Evolutionary conservation across 305 asterid species (phyloP).

Genomic region (Fraxinus greggii): DNA sequence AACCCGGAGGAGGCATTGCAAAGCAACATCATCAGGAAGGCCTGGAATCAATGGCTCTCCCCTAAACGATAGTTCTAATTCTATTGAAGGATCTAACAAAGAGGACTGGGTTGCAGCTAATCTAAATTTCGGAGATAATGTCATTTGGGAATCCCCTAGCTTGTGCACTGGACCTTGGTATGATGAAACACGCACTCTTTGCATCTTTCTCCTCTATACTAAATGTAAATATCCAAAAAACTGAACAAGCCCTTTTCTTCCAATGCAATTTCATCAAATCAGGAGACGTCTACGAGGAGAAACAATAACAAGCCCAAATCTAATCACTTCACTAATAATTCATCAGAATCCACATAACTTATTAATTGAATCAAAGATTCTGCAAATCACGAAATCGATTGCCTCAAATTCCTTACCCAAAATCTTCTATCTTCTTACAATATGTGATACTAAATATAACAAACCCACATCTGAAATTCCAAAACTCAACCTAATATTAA

Average conservation of each 20-base stretch:
- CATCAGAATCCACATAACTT: neutral
- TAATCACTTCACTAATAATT: neutral
- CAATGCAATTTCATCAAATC: neutral
- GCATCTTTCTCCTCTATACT: slow-evolving; percentile 44
- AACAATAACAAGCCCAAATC: neutral
- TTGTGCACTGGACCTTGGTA: slow-evolving; percentile 79
- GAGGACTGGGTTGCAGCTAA: slow-evolving; percentile 52
- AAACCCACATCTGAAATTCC: neutral
- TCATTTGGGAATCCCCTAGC: slow-evolving; percentile 85
- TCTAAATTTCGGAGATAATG: slow-evolving; percentile 75
- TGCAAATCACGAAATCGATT: neutral
- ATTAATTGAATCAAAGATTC: neutral
- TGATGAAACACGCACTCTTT: slow-evolving; percentile 75
- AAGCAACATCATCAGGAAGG: slow-evolving; percentile 87
- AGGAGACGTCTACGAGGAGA: neutral
- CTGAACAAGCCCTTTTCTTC: neutral
- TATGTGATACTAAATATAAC: neutral
- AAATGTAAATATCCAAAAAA: neutral
- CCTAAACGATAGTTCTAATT: slow-evolving; percentile 40
- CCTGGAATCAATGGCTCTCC: slow-evolving; percentile 82
- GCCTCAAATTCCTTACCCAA: neutral
- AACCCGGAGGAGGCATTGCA: slow-evolving; percentile 80
- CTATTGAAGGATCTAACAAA: slow-evolving; percentile 51
- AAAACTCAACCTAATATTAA: slow-evolving; percentile 5
- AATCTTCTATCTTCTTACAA: neutral